These are phyloP conservation scores for Boletus coccyginus DNA, from an alignment of 768 basidiomycete species.

Conservation along the genomic window DNA sequence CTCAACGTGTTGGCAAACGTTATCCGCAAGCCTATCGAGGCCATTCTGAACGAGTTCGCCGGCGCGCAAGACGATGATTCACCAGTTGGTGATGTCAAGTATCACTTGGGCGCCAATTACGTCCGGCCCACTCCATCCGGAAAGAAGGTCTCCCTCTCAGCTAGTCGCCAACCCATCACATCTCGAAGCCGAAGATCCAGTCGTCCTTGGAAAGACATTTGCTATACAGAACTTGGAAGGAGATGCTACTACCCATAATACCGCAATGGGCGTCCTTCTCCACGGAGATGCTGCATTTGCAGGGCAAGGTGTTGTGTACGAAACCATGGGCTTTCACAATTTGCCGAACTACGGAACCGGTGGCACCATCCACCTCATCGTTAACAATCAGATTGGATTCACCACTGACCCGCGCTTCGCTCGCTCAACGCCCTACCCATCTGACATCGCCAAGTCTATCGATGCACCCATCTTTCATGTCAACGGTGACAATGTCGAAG, in stretches of 20 bases:
- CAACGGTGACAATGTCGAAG: conserved; percentile 97
- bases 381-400: conserved; percentile 99
- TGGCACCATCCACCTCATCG: conserved; percentile 96
- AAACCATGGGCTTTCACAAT: conserved; percentile 98
- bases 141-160: conserved; percentile 95
- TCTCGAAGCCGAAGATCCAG: conserved; percentile 94
- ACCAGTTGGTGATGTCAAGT: conserved; percentile 97
- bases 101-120: conserved; percentile 98
- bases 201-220: conserved; percentile 99
- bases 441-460: conserved; percentile 97
- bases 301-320: conserved; percentile 97
- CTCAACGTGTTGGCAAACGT: conserved; percentile 98
- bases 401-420: conserved; percentile 98
- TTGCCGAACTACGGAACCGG: conserved; percentile 95
- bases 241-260: conserved; percentile 74
- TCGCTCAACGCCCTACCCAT: conserved; percentile 96
- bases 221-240: conserved; percentile 93
- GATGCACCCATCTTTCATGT: conserved; percentile 99
- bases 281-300: conserved; percentile 99
- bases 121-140: conserved; percentile 97
- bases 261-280: conserved; percentile 92
- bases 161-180: conserved; percentile 99
- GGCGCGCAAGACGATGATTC: conserved; percentile 71
- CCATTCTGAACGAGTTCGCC: conserved; percentile 95
- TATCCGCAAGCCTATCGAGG: conserved; percentile 97